Evolutionary conservation across 2,329 filamentous ascomycete species (phyloP), one percentile per base, ranked within the genome.

Genomic region (Monosporascus sp.): DNA sequence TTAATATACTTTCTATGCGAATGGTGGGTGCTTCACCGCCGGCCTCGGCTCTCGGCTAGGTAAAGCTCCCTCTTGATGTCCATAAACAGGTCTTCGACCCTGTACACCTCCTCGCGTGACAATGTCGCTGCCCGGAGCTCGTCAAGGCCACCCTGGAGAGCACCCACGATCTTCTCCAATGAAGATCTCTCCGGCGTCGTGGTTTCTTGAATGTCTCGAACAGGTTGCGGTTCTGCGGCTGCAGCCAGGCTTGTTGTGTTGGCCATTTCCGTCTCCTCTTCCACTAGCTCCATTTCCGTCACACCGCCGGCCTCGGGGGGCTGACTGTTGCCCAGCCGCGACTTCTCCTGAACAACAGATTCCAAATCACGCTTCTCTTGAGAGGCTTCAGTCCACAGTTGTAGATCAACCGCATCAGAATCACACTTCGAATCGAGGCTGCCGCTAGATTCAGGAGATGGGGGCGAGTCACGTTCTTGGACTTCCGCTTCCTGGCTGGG

Each of bases 21-120:
- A 26, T 16, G n/a, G 22, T 8, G 16, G 11, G 22, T n/a, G 43
- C 24, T 27, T 46, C 24, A 46, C 24, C 6, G 36, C 38, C 67
- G 62, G 38, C 81, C 79, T 56, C 87, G 78, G 62, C 76, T 76
- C 62, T 85, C 85, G 17, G 89, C 90, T 52, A 86, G 83, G 67
- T 88, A 88, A 50, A 92, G 78, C 67, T 88, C 84, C 58, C 82
- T 79, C 68, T 88, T 86, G 59, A 93, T 83, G 67, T 93, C 87
- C 74, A 92, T 90, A 66, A 94, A 77, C 62, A 90, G 73, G 65
- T 92, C 87, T 64, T 94, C 90, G 59, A 94, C 78, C 66, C 86
- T 79, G 55, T 85, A 79, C 51, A 91, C 82, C 56, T 90, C 84
- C 11, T 81, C 76, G 11, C 82, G 78, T 17, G 83, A 83, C 43